Evolutionary conservation across 441 rosid species (phyloP).

Genomic region (Mallotus japonicus): DNA sequence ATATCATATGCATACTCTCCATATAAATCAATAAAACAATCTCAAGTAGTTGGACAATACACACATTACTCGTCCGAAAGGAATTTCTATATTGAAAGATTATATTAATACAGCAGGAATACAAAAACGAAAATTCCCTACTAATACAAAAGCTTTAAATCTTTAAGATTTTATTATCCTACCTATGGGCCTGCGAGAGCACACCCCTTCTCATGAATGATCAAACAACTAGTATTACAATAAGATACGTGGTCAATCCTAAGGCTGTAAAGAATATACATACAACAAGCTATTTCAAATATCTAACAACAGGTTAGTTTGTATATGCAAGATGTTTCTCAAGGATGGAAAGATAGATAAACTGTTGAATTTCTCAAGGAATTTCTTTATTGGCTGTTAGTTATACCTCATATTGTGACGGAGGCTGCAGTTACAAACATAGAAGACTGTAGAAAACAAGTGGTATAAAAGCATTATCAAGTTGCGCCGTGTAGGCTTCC

Average conservation of each 20-base stretch:
- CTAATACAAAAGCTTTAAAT: no score
- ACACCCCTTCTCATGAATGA: no score
- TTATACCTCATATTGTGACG: background rate
- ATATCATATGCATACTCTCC: background rate
- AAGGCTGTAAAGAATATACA: background rate
- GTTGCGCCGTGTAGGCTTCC: slow-evolving; percentile 96
- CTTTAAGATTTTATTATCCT: no score
- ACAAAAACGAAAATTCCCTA: background rate
- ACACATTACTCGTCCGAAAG: background rate
- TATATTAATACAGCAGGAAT: background rate
- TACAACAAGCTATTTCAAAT: slow-evolving; percentile 10
- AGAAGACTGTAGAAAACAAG: slow-evolving; percentile 94
- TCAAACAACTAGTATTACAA: slow-evolving; percentile 2
- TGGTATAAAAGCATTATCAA: slow-evolving; percentile 94
- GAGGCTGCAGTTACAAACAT: slow-evolving; percentile 46
- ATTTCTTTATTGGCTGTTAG: background rate
- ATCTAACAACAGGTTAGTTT: slow-evolving; percentile 9
- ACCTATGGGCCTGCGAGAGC: no score
- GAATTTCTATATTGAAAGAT: background rate
- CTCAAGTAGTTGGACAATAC: background rate
- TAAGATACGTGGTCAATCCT: background rate
- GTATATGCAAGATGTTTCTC: slow-evolving; percentile 1
- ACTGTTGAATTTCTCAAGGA: background rate
- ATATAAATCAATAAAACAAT: background rate
- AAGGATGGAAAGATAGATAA: background rate